These are phyloP conservation scores for Gossypium stocksii DNA, from an alignment of 345 rosid species.

Conservation along the genomic window DNA sequence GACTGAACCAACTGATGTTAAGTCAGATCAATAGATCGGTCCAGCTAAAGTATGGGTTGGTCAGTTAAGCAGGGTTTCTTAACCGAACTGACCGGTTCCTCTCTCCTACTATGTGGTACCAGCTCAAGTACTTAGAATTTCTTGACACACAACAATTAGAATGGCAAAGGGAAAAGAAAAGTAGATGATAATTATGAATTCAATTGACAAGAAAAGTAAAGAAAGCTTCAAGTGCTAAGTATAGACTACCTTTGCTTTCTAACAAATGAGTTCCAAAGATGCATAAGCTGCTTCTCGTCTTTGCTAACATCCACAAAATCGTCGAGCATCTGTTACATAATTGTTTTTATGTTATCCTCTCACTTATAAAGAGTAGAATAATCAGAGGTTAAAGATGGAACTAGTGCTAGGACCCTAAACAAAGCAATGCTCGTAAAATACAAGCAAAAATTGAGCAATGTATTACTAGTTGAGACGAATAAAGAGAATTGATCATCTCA, in stretches of 20 bases:
- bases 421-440: not conserved
- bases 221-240: not conserved
- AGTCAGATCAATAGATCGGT: too few species aligned
- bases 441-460: not conserved
- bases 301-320: slow-evolving; percentile 90
- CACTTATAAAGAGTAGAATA: not conserved
- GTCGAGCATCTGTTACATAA: slow-evolving; percentile 81
- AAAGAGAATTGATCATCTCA: not conserved
- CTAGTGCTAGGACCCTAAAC: not conserved
- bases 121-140: not conserved
- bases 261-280: slow-evolving; percentile 89
- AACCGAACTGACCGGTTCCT: too few species aligned
- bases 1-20: too few species aligned
- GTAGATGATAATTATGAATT: not conserved
- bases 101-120: not conserved
- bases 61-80: too few species aligned
- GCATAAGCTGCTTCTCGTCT: slow-evolving; percentile 79
- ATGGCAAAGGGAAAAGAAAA: not conserved
- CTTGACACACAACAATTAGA: slow-evolving; percentile 10
- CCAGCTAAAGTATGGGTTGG: too few species aligned
- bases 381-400: not conserved
- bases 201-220: not conserved
- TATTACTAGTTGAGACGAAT: not conserved
- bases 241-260: slow-evolving; percentile 59
- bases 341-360: slow-evolving; percentile 13